phyloP scores from a whole-genome alignment of 1,284 basidiomycete genomes.

The Ganoderma meredithae region DNA sequence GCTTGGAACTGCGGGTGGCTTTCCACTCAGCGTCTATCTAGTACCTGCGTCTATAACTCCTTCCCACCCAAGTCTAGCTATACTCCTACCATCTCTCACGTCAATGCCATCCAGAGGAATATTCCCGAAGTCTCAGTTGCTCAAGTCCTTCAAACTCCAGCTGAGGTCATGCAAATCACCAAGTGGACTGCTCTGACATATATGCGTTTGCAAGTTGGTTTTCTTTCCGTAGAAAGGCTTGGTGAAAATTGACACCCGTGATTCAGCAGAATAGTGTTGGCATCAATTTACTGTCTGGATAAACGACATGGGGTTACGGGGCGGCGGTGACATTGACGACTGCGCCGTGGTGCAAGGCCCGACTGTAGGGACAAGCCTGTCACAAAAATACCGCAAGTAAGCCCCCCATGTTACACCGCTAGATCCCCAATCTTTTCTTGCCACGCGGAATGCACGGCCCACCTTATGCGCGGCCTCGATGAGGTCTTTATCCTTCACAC shows the following conservation, averaged over 20 bases:
- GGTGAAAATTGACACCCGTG: background rate
- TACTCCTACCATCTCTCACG: no score
- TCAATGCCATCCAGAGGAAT: no score
- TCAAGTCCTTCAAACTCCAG: no score
- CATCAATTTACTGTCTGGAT: background rate
- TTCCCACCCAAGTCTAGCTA: no score
- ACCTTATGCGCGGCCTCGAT: constrained; percentile 75
- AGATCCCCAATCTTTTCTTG: background rate
- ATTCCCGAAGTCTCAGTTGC: no score
- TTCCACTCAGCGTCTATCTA: no score
- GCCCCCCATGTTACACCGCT: background rate
- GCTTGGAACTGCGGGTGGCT: background rate
- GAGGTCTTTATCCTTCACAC: constrained; percentile 69
- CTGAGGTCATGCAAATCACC: no score
- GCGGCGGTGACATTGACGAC: constrained; percentile 57
- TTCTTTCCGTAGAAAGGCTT: background rate
- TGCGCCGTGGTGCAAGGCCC: constrained; percentile 62
- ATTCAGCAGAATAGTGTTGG: background rate
- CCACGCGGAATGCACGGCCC: constrained; percentile 30
- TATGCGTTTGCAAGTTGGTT: background rate
- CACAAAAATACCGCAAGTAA: constrained; percentile 11
- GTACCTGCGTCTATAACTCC: no score
- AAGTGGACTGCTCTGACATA: no score
- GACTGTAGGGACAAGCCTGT: constrained; percentile 78
- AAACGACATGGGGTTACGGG: background rate